Percentiles rank a stretch among this genome's conserved stretches.
Conservation (phyloP, 2,329 filamentous ascomycete species). For the Chaetomium strumarium region DNA sequence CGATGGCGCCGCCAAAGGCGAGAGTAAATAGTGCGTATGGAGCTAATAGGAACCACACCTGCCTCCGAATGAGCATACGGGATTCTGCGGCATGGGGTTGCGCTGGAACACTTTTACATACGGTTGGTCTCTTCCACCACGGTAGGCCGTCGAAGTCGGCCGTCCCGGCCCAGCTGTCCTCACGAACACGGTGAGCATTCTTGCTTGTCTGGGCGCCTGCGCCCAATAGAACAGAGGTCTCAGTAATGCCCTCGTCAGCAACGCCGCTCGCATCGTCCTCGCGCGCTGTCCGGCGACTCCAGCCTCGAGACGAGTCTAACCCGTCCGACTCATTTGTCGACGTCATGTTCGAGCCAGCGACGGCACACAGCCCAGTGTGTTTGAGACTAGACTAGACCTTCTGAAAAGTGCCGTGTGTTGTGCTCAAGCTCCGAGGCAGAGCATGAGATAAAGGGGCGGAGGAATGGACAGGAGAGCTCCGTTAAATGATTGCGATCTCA, state of each 20-base stretch:
- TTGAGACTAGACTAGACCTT: no score
- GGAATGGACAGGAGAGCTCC: no score
- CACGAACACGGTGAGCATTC: conserved; percentile 7
- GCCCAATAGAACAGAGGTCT: conserved; percentile 31
- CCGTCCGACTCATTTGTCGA: neutral
- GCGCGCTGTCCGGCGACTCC: neutral
- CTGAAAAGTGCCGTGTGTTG: no score
- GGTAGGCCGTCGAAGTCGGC: conserved; percentile 56
- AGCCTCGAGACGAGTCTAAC: neutral
- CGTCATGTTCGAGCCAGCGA: neutral
- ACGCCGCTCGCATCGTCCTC: neutral
- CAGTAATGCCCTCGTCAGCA: conserved; percentile 5
- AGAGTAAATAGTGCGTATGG: conserved; percentile 78
- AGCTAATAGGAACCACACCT: conserved; percentile 78
- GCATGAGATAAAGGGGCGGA: no score
- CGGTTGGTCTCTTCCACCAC: conserved; percentile 59
- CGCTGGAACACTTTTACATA: conserved; percentile 33
- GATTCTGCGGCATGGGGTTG: neutral
- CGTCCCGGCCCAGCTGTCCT: conserved; percentile 41
- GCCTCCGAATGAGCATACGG: neutral
- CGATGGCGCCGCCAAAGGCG: conserved; percentile 78
- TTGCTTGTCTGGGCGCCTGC: conserved; percentile 19
- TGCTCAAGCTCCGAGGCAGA: no score
- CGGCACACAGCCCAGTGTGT: no score
- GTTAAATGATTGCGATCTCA: no score